Evolutionary conservation across 1,284 basidiomycete genomes (phyloP).

Genomic region (Porogramme epimiltina): DNA sequence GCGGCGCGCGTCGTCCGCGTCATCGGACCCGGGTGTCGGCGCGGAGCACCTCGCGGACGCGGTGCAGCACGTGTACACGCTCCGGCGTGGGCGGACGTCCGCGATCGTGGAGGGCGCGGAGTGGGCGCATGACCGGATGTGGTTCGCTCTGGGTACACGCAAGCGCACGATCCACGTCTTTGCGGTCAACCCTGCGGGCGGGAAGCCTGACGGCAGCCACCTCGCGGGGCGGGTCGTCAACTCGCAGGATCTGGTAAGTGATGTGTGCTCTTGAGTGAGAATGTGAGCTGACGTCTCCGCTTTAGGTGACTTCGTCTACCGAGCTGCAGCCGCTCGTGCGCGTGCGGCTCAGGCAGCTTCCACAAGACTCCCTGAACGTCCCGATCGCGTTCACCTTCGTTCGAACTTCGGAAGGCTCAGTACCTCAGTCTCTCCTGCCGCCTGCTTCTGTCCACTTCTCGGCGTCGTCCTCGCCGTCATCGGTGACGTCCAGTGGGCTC

Average conservation of each 20-base stretch:
- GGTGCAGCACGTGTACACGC: conserved; percentile 67
- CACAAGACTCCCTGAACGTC: conserved; percentile 35
- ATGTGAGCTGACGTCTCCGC: not conserved
- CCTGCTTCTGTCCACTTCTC: conserved; percentile 34
- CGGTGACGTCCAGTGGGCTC: conserved; percentile 23
- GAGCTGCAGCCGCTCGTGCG: conserved; percentile 61
- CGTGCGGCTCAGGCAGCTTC: conserved; percentile 43
- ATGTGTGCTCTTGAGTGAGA: not conserved
- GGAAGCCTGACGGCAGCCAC: conserved; percentile 66
- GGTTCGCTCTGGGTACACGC: conserved; percentile 69
- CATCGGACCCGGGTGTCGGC: not conserved
- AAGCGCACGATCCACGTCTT: conserved; percentile 75
- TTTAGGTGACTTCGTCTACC: conserved; percentile 52
- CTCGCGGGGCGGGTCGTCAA: conserved; percentile 60
- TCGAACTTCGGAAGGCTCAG: conserved; percentile 34
- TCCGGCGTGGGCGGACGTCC: conserved; percentile 71
- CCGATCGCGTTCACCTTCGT: conserved; percentile 62
- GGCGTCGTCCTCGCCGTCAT: conserved; percentile 33
- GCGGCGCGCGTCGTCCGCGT: too few species aligned
- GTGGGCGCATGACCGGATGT: conserved; percentile 67
- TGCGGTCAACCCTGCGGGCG: conserved; percentile 76
- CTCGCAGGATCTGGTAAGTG: conserved; percentile 48
- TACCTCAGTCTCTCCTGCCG: conserved; percentile 45
- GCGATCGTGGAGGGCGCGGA: conserved; percentile 62
- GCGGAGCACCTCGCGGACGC: conserved; percentile 27